These are phyloP conservation scores for Talaromyces nanjingensis DNA, from an alignment of 495 filamentous ascomycete genomes.

Conservation along the genomic window DNA sequence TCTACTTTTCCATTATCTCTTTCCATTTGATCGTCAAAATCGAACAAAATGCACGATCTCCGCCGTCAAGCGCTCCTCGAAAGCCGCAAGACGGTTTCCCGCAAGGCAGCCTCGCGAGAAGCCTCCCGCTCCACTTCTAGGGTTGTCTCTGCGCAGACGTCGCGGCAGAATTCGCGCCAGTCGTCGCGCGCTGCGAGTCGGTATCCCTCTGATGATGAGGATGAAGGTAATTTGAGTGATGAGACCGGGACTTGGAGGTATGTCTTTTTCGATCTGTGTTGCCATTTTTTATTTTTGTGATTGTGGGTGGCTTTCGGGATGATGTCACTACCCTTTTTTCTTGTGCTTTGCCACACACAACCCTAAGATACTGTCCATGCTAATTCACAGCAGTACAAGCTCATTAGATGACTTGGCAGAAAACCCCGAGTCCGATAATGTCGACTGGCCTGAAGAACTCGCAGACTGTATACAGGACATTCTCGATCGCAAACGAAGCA, in stretches of 20 bases:
- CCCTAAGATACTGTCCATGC: background rate
- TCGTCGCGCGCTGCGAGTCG: slow-evolving; percentile 44
- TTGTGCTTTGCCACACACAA: background rate
- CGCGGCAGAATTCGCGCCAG: slow-evolving; percentile 51
- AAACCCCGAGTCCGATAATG: slow-evolving; percentile 47
- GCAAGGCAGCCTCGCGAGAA: slow-evolving; percentile 72
- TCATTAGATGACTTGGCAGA: slow-evolving; percentile 56
- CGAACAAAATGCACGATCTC: slow-evolving; percentile 43
- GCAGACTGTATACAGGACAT: slow-evolving; percentile 71
- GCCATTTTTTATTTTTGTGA: slow-evolving; percentile 14
- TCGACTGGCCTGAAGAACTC: slow-evolving; percentile 60
- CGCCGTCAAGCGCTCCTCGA: slow-evolving; percentile 72
- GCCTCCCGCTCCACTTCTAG: slow-evolving; percentile 60
- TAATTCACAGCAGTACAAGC: slow-evolving; percentile 20
- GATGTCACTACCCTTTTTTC: slow-evolving; percentile 24
- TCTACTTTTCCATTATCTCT: too few species aligned
- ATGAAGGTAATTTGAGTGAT: slow-evolving; percentile 55
- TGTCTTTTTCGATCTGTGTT: slow-evolving; percentile 17
- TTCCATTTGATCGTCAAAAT: slow-evolving; percentile 6
- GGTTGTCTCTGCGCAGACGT: slow-evolving; percentile 53
- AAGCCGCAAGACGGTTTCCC: slow-evolving; percentile 86
- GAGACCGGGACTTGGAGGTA: slow-evolving; percentile 60
- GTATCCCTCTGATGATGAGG: slow-evolving; percentile 73
- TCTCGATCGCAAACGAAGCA: slow-evolving; percentile 78
- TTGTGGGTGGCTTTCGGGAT: slow-evolving; percentile 25